These are phyloP conservation scores for Trichoderma afroharzianum DNA, from an alignment of 2,329 filamentous ascomycete genomes.

Conservation along the genomic window DNA sequence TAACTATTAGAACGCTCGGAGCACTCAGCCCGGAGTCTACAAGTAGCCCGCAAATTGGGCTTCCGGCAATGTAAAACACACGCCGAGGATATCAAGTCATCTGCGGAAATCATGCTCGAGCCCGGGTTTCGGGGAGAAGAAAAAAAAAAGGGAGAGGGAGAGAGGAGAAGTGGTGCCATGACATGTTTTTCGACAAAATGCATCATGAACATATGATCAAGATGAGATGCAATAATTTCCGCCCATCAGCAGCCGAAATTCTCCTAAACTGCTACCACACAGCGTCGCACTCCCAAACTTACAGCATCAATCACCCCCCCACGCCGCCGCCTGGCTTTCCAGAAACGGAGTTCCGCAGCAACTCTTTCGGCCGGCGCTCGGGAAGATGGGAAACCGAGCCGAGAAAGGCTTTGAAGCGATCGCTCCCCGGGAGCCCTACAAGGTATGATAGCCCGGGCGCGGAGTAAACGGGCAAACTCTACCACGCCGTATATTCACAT, in stretches of 20 bases:
- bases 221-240: neutral
- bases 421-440: neutral
- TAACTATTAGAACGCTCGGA: neutral
- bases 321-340: neutral
- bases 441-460: neutral
- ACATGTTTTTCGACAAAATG: neutral
- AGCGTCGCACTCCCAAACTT: too few species aligned
- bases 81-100: neutral
- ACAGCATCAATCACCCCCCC: neutral
- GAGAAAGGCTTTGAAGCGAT: neutral
- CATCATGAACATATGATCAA: neutral
- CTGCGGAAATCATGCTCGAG: neutral
- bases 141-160: neutral
- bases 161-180: neutral
- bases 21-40: neutral
- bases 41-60: neutral
- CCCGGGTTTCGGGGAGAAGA: neutral
- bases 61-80: neutral
- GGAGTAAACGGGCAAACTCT: neutral
- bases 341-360: neutral
- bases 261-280: constrained; percentile 1
- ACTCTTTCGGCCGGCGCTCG: neutral
- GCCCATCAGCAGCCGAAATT: neutral
- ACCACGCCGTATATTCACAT: neutral
- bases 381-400: neutral